Evolutionary conservation across 2,329 filamentous ascomycete genomes (phyloP).

Genomic region (Lachnellula hyalina): DNA sequence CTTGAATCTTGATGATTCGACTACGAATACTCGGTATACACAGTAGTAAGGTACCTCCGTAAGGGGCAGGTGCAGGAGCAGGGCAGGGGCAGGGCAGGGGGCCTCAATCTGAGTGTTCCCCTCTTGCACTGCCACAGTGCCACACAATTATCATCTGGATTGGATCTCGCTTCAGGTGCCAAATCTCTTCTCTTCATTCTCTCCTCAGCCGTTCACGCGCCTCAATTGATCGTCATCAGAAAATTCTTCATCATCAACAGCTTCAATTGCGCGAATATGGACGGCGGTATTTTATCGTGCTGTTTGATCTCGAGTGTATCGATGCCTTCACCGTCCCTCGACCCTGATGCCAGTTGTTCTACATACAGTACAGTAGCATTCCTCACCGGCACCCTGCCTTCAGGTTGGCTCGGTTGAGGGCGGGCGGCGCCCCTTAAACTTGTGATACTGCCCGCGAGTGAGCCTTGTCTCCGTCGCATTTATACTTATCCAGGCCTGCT

Average conservation of each 20-base stretch:
- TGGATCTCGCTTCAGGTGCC: background rate
- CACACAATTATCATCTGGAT: too few species aligned
- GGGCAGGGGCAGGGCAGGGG: too few species aligned
- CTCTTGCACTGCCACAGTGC: background rate
- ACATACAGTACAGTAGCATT: background rate
- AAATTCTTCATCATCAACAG: background rate
- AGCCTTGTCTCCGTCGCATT: background rate
- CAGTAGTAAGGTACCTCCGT: too few species aligned
- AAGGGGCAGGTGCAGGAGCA: too few species aligned
- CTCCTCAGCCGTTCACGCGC: background rate
- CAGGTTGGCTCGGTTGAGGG: conserved; percentile 9
- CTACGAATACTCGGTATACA: too few species aligned
- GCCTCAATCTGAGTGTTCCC: too few species aligned
- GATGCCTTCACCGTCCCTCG: background rate
- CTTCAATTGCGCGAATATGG: background rate
- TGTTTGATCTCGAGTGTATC: background rate
- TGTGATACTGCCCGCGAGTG: background rate
- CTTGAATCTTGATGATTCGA: background rate
- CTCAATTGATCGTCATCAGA: background rate
- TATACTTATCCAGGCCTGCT: background rate
- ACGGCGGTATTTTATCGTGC: background rate
- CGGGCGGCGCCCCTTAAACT: conserved; percentile 1
- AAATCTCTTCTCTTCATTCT: background rate
- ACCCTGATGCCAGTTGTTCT: background rate
- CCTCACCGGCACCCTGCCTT: conserved; percentile 12